Evolutionary conservation across 495 filamentous ascomycete genomes (phyloP).

Genomic region (Aspergillus kassunensis): DNA sequence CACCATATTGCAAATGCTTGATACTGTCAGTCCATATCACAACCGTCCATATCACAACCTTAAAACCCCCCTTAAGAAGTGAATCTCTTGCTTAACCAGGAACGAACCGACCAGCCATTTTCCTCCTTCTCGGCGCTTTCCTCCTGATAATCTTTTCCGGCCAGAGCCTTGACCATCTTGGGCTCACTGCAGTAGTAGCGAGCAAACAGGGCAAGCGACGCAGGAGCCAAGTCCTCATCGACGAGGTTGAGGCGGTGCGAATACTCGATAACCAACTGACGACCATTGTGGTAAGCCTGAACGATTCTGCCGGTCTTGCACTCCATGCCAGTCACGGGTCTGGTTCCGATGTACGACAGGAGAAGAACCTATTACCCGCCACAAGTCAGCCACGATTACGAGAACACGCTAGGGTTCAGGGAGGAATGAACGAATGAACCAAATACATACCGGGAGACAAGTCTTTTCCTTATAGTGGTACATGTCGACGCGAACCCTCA

Average conservation of each 20-base stretch:
- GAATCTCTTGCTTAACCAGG: not conserved
- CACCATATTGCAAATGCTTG: no score
- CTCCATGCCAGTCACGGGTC: not conserved
- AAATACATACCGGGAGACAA: constrained; percentile 5
- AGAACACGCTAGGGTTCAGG: no score
- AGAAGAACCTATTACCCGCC: constrained; percentile 12
- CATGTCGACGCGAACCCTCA: constrained; percentile 9
- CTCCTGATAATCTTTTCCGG: no score
- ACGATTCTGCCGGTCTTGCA: constrained; percentile 8
- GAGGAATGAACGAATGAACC: no score
- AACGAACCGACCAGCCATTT: not conserved
- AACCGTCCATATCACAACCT: not conserved
- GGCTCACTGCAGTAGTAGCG: constrained; percentile 14
- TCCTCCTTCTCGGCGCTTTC: no score
- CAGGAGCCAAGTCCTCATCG: not conserved
- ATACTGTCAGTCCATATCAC: not conserved
- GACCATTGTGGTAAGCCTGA: constrained; percentile 13
- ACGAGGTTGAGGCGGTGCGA: not conserved
- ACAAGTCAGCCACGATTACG: no score
- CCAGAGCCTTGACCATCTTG: not conserved
- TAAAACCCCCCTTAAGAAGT: no score
- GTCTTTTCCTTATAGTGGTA: not conserved
- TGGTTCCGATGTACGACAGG: constrained; percentile 8
- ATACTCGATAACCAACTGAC: constrained; percentile 11
- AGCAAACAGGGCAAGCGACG: constrained; percentile 1